Conservation (phyloP, 306 rosid species). For the Gastrolobium villosum region DNA sequence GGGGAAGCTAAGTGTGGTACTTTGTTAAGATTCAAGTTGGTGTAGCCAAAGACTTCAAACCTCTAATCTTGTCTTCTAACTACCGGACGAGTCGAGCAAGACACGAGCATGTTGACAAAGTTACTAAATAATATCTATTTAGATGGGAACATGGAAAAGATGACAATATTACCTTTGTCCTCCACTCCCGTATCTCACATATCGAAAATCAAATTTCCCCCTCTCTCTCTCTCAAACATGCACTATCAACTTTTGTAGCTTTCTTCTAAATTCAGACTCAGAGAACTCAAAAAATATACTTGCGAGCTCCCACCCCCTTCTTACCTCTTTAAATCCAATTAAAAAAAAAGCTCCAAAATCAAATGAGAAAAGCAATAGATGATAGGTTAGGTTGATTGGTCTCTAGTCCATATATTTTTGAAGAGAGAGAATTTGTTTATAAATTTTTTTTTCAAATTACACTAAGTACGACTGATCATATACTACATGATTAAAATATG, state of each 20-base stretch:
- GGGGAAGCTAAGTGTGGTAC: slow-evolving; percentile 45
- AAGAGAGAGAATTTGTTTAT: too few species aligned
- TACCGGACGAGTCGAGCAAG: slow-evolving; percentile 63
- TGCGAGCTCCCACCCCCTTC: slow-evolving; percentile 14
- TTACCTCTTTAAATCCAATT: not conserved
- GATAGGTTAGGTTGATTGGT: slow-evolving; percentile 21
- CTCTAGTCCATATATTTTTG: not conserved
- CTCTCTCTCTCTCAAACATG: not conserved
- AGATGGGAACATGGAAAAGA: slow-evolving; percentile 59
- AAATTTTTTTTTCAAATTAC: too few species aligned
- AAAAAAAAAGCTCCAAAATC: slow-evolving; percentile 38
- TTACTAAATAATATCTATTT: slow-evolving; percentile 37
- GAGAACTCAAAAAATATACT: slow-evolving; percentile 25
- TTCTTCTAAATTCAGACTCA: slow-evolving; percentile 28
- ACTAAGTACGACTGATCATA: too few species aligned
- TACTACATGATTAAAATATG: too few species aligned
- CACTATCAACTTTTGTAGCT: slow-evolving; percentile 32
- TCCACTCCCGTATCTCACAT: slow-evolving; percentile 49
- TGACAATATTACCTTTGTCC: slow-evolving; percentile 64
- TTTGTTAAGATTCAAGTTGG: slow-evolving; percentile 49
- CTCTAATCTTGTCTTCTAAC: slow-evolving; percentile 67
- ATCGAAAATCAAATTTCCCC: slow-evolving; percentile 44
- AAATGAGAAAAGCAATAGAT: slow-evolving; percentile 7
- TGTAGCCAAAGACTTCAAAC: slow-evolving; percentile 51
- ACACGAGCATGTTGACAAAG: slow-evolving; percentile 71